Conservation (phyloP, 2,329 filamentous ascomycete species). For the Aspergillus transmontanensis region DNA sequence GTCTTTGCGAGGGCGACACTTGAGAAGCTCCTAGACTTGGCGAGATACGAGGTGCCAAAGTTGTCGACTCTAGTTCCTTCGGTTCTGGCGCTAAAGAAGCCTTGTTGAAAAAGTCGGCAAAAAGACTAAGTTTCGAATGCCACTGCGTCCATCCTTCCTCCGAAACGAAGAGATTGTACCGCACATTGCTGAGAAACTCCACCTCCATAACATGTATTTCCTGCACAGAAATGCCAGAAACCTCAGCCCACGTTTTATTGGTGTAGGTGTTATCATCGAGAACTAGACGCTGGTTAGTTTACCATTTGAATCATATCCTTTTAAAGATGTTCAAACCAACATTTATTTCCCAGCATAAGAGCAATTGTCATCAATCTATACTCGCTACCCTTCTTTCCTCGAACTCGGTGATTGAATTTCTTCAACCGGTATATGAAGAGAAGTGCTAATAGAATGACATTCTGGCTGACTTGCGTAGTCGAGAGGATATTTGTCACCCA, state of each 20-base stretch:
- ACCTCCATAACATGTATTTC: conserved; percentile 99
- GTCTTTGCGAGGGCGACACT: conserved; percentile 30
- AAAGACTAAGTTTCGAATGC: conserved; percentile 80
- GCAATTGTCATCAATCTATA: conserved; percentile 91
- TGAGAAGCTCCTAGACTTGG: conserved; percentile 40
- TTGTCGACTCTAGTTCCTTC: conserved; percentile 32
- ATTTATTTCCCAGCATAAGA: conserved; percentile 98
- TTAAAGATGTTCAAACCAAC: conserved; percentile 45
- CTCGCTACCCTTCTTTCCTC: conserved; percentile 90
- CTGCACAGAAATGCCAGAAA: conserved; percentile 87
- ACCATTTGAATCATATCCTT: not conserved
- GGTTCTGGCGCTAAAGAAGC: conserved; percentile 56
- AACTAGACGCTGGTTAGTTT: conserved; percentile 55
- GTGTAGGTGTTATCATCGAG: conserved; percentile 99
- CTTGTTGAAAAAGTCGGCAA: conserved; percentile 78
- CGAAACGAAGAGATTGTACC: conserved; percentile 87
- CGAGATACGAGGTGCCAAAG: conserved; percentile 35
- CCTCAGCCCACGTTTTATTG: conserved; percentile 99
- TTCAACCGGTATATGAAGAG: conserved; percentile 94
- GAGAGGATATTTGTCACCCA: conserved; percentile 90
- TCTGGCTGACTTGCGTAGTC: conserved; percentile 94
- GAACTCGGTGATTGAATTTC: conserved; percentile 82
- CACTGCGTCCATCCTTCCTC: conserved; percentile 84
- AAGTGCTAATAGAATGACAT: conserved; percentile 86
- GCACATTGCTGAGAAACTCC: conserved; percentile 98